Conservation (phyloP, 176 grass and related monocot species). For the Otatea glauca region DNA sequence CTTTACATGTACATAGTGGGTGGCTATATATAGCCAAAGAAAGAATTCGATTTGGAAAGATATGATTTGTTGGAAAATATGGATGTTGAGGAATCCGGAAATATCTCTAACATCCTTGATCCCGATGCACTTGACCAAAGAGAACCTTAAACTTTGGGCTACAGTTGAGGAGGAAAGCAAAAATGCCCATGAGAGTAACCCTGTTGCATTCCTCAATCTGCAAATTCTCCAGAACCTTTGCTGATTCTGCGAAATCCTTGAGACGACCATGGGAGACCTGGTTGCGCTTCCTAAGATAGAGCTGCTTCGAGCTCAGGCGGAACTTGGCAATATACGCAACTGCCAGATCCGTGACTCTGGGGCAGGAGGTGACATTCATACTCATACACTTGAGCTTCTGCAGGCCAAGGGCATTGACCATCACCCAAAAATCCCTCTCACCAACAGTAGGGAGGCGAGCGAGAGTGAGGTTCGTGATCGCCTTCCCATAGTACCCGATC, state of each 20-base stretch:
- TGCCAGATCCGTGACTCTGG: constrained; percentile 74
- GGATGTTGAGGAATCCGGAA: too few relatives aligned
- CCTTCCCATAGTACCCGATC: constrained; percentile 81
- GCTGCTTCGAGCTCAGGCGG: constrained; percentile 70
- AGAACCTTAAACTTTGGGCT: constrained; percentile 75
- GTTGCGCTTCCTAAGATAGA: constrained; percentile 68
- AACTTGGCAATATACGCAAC: constrained; percentile 72
- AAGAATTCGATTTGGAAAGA: too few relatives aligned
- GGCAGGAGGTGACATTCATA: constrained; percentile 71
- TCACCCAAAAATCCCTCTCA: constrained; percentile 96
- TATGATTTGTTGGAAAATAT: too few relatives aligned
- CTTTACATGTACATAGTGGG: too few relatives aligned
- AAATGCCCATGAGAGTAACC: constrained; percentile 72
- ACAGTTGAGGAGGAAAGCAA: constrained; percentile 70
- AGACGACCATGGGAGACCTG: constrained; percentile 70
- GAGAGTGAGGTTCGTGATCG: constrained; percentile 65
- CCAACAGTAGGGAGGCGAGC: constrained; percentile 61
- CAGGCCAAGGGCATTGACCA: constrained; percentile 86
- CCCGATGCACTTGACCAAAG: constrained; percentile 78
- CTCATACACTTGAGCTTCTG: constrained; percentile 73
- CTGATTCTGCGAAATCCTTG: constrained; percentile 64
- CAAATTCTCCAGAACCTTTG: constrained; percentile 64
- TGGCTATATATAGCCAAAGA: too few relatives aligned
- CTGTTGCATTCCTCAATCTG: constrained; percentile 82
- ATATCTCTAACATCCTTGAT: too few relatives aligned